Percentiles rank a stretch among this genome's conserved stretches.
phyloP scores from a whole-genome alignment of 768 basidiomycete genomes.

The Amanita muscaria region DNA sequence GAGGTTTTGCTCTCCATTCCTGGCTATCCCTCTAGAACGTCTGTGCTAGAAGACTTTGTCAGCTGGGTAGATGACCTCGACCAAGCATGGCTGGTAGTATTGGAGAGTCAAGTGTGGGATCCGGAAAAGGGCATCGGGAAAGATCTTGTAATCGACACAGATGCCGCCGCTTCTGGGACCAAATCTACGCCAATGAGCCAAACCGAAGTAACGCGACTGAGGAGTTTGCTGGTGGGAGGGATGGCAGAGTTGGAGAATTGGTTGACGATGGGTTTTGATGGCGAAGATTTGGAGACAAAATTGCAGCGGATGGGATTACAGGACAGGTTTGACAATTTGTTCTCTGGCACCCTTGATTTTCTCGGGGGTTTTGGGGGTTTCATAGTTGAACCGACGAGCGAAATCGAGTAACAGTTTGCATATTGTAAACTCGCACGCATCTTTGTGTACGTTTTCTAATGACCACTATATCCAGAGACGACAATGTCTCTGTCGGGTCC shows the following conservation, averaged over 20 bases:
- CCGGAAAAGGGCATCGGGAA: slow-evolving; percentile 27
- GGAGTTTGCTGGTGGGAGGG: slow-evolving; percentile 56
- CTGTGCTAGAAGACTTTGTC: slow-evolving; percentile 42
- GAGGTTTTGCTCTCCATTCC: slow-evolving; percentile 53
- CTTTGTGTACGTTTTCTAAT: slow-evolving; percentile 17
- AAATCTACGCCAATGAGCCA: slow-evolving; percentile 47
- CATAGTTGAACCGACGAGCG: slow-evolving; percentile 15
- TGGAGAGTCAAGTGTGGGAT: slow-evolving; percentile 63
- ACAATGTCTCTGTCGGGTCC: slow-evolving; percentile 39
- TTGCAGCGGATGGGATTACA: slow-evolving; percentile 47
- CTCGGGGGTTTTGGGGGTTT: slow-evolving; percentile 39
- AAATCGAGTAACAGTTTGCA: slow-evolving; percentile 7
- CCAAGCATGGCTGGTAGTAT: slow-evolving; percentile 61
- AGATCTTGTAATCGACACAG: slow-evolving; percentile 31
- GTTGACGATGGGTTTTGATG: slow-evolving; percentile 30
- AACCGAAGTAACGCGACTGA: slow-evolving; percentile 64
- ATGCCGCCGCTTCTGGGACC: slow-evolving; percentile 21
- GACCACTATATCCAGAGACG: slow-evolving; percentile 29
- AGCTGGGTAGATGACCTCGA: slow-evolving; percentile 70
- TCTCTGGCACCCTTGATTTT: slow-evolving; percentile 50
- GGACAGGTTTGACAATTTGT: slow-evolving; percentile 56
- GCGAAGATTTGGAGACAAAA: slow-evolving; percentile 28
- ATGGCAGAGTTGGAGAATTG: slow-evolving; percentile 61
- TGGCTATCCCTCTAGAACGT: slow-evolving; percentile 45
- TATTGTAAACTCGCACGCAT: slow-evolving; percentile 1